A percentile compares a stretch with the other conserved stretches of the same genome.
These are phyloP conservation scores for Calonectria pseudoturangicola DNA, from an alignment of 2,329 filamentous ascomycete genomes.

Conservation along the genomic window DNA sequence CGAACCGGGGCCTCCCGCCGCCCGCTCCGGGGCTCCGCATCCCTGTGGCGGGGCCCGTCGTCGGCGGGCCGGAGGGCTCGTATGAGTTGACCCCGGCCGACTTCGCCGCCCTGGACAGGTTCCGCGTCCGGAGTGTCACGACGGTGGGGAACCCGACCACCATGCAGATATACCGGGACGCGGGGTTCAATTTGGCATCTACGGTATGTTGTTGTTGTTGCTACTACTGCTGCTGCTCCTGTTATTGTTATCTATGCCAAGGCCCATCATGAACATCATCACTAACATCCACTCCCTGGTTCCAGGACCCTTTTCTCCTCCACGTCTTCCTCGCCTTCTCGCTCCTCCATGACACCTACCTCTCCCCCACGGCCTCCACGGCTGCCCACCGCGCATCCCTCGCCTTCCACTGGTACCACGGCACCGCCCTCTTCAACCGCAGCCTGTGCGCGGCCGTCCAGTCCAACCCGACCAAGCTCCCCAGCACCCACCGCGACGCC, in stretches of 20 bases:
- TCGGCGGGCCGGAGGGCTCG: constrained; percentile 24
- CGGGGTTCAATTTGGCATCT: constrained; percentile 62
- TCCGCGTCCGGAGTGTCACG: constrained; percentile 64
- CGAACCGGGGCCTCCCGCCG: constrained; percentile 37
- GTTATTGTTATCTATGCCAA: neutral
- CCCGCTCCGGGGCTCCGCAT: constrained; percentile 46
- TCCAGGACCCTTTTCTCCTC: constrained; percentile 71
- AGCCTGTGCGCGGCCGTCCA: constrained; percentile 59
- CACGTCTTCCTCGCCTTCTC: constrained; percentile 72
- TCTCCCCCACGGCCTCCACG: constrained; percentile 51
- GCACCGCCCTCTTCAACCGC: constrained; percentile 65
- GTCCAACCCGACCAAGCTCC: constrained; percentile 52
- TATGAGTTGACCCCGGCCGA: constrained; percentile 44
- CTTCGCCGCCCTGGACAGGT: constrained; percentile 63
- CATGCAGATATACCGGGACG: constrained; percentile 59
- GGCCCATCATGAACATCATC: neutral
- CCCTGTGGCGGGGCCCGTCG: constrained; percentile 52
- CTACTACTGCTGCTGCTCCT: too few relatives aligned
- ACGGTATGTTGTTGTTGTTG: constrained; percentile 57
- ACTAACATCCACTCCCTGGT: constrained; percentile 28
- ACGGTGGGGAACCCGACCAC: constrained; percentile 61
- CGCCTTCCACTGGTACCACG: constrained; percentile 68
- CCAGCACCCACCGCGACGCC: constrained; percentile 65
- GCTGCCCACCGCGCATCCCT: constrained; percentile 57
- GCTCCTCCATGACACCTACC: constrained; percentile 70